Conservation (phyloP, 2,329 filamentous ascomycete genomes). For the Beauveria caledonica region DNA sequence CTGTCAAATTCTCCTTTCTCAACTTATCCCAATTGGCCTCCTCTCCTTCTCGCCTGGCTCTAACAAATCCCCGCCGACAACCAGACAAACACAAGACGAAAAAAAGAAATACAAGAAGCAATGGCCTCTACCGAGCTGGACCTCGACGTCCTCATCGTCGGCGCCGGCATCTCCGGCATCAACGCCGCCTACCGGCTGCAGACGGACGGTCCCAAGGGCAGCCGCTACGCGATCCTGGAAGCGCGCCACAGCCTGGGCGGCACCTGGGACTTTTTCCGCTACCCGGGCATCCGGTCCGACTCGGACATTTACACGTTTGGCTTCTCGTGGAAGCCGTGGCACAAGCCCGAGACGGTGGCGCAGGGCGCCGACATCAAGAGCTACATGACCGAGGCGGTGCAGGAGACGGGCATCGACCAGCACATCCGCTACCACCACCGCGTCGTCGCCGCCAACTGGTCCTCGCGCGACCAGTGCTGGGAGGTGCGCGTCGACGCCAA, state of each 20-base stretch:
- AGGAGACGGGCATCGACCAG: conserved; percentile 42
- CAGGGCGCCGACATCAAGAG: conserved; percentile 42
- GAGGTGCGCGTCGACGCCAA: conserved; percentile 26
- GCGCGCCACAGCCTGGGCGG: conserved; percentile 58
- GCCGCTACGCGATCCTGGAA: conserved; percentile 61
- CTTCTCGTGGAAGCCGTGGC: conserved; percentile 66
- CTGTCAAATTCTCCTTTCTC: neutral
- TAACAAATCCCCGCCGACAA: neutral
- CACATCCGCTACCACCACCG: conserved; percentile 46
- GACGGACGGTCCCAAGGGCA: conserved; percentile 42
- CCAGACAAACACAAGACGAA: neutral
- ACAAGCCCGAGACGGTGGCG: conserved; percentile 40
- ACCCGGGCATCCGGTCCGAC: conserved; percentile 62
- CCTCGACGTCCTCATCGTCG: conserved; percentile 56
- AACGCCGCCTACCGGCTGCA: conserved; percentile 65
- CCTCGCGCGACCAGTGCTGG: conserved; percentile 46
- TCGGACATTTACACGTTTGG: conserved; percentile 55
- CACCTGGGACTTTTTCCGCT: conserved; percentile 72
- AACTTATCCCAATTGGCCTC: neutral
- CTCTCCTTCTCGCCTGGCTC: neutral
- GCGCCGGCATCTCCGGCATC: conserved; percentile 68
- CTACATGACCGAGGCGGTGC: conserved; percentile 46
- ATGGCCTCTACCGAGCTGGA: conserved; percentile 3
- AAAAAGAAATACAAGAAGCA: neutral
- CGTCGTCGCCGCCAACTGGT: conserved; percentile 46